Evolutionary conservation across 345 rosid species (phyloP), one percentile per base, ranked within the genome.

Genomic region (Corymbia maculata): DNA sequence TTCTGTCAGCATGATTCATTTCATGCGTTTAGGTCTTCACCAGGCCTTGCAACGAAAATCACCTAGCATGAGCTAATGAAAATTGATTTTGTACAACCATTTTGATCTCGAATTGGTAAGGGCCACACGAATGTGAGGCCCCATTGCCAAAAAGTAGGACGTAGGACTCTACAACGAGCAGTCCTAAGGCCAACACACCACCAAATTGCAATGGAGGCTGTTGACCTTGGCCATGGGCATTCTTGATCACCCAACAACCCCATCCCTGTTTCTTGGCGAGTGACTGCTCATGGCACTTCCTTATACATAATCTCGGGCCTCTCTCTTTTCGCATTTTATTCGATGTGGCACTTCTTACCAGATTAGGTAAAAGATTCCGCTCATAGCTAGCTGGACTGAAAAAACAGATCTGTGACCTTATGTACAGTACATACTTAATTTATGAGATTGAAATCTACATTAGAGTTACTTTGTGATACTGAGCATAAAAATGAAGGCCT

Each of bases 191-290:
- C 42, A 17, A 14, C 13, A 21, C 79, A 68, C 79, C 21, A 3
- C 79, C 0, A 9, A 7, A 2, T 10, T n/a, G 79, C 68, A 14
- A 66, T 0, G 3, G 44, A 68, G 44, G 44, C 2, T 0, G 44
- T 30, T 68, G 0, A 15, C 79, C 21, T 15, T 17, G 44, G 79
- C 79, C 15, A 68, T 8, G 21, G 61, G 86, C 2, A 11, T 50
- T 85, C 86, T 85, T 49, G 55, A 50, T 7, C 26, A 8, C 52
- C 86, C n/a, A 13, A 13, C 0, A 16, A 45, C 51, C 85, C 86
- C 2, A 0, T 84, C 53, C 22, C 17, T 15, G 75, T 0, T 28
- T 17, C 0, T 68, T 44, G 19, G 21, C 45, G 2, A 68, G 22
- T 0, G 22, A 30, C 45, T 19, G 30, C 22, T 47, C n/a, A 7